Percentiles rank a stretch among this genome's conserved stretches.
Conservation (phyloP, 108 stramenopile genomes). For the Fistulifera solaris region DNA sequence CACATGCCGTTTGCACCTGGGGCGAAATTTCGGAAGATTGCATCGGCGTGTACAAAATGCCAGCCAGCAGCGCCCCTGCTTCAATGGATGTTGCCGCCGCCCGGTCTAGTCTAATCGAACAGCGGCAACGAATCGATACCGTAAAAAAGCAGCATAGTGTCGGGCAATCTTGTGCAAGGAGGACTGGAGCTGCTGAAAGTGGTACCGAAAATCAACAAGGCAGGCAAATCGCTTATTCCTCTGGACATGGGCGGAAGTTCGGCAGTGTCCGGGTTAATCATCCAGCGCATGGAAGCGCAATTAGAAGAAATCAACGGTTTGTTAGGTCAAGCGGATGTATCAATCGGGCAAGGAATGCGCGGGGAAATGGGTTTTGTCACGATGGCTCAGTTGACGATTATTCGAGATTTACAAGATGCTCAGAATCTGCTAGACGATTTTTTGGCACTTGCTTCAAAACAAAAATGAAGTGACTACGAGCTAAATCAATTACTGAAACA, state of each 20-base stretch:
- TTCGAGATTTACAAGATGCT: constrained; percentile 32
- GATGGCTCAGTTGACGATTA: constrained; percentile 62
- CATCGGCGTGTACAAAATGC: constrained; percentile 79
- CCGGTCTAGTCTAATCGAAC: no score
- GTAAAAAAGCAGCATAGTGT: not conserved
- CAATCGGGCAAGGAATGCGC: constrained; percentile 65
- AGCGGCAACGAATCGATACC: no score
- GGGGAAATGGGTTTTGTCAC: constrained; percentile 58
- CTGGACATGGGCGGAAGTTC: not conserved
- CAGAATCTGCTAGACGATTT: constrained; percentile 42
- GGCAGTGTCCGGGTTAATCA: constrained; percentile 26
- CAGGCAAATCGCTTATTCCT: not conserved
- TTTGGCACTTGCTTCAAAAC: constrained; percentile 7
- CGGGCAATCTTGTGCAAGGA: constrained; percentile 43
- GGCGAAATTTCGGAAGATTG: constrained; percentile 59
- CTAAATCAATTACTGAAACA: no score
- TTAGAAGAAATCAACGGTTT: constrained; percentile 33
- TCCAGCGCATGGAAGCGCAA: constrained; percentile 32
- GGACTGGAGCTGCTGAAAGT: constrained; percentile 57
- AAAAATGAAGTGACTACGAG: no score
- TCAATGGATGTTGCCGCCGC: no score
- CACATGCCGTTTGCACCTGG: constrained; percentile 49
- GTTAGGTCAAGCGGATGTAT: constrained; percentile 45
- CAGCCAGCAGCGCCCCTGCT: constrained; percentile 37
- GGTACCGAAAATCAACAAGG: constrained; percentile 20